Percentiles rank a stretch among this genome's conserved stretches.
Evolutionary conservation across 164 flowering plant species (phyloP).

Genomic region (Platanus orientalis): DNA sequence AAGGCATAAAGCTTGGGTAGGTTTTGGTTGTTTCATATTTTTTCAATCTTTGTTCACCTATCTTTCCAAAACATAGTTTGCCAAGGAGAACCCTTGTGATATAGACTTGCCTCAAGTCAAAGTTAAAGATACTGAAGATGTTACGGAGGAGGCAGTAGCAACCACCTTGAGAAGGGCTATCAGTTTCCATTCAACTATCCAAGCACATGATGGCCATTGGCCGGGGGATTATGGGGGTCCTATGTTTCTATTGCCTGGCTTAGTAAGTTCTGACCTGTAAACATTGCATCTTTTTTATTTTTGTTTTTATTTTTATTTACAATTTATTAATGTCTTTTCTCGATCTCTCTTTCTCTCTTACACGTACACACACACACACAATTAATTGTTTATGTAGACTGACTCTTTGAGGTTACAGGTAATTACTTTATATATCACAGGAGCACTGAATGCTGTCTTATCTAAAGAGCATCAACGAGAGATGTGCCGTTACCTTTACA

Average conservation of each 20-base stretch:
- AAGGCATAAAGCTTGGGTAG: not conserved
- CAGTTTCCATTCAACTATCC: slow-evolving; percentile 41
- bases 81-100: slow-evolving; percentile 25
- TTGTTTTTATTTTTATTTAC: no score
- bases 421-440: slow-evolving; percentile 42
- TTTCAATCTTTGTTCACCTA: not conserved
- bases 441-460: slow-evolving; percentile 40
- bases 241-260: slow-evolving; percentile 50
- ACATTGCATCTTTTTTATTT: no score
- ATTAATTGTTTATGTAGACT: no score
- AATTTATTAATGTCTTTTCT: no score
- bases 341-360: no score
- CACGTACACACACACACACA: no score
- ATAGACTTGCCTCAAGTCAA: slow-evolving; percentile 21
- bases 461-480: slow-evolving; percentile 43
- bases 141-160: slow-evolving; percentile 33
- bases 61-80: slow-evolving; percentile 17
- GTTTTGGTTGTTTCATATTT: no score
- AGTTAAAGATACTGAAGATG: slow-evolving; percentile 24
- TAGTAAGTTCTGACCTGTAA: slow-evolving; percentile 27
- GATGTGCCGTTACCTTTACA: slow-evolving; percentile 56
- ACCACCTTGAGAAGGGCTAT: slow-evolving; percentile 40
- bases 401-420: no score
- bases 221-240: slow-evolving; percentile 64
- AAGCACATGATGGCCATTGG: slow-evolving; percentile 70